Evolutionary conservation across 1,139 yeast species (phyloP).

Genomic region (Yamadazyma atlantica): DNA sequence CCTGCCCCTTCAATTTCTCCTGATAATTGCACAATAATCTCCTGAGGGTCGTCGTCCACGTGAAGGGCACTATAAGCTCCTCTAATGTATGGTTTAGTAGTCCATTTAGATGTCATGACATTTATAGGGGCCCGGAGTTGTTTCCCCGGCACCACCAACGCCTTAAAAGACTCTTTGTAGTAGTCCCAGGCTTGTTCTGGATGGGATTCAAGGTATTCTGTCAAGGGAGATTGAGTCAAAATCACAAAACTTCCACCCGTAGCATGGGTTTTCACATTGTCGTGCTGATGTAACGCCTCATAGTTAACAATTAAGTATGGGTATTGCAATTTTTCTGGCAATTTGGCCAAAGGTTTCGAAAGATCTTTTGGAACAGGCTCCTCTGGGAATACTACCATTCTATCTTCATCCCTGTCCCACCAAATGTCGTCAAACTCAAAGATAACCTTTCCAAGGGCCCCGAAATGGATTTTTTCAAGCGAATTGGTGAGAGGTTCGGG

Average conservation of each 20-base stretch:
- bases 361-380: conserved; percentile 16
- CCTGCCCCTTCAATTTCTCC: conserved; percentile 54
- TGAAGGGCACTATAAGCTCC: conserved; percentile 76
- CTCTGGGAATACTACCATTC: conserved; percentile 49
- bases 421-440: conserved; percentile 67
- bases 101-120: conserved; percentile 65
- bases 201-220: conserved; percentile 46
- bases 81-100: conserved; percentile 61
- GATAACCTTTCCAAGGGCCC: conserved; percentile 74
- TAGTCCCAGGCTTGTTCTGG: conserved; percentile 42
- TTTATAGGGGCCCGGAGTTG: conserved; percentile 48
- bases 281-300: conserved; percentile 20
- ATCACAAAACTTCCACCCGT: conserved; percentile 46
- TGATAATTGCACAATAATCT: conserved; percentile 52
- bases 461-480: conserved; percentile 56
- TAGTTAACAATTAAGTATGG: conserved; percentile 28
- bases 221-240: conserved; percentile 69
- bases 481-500: conserved; percentile 49
- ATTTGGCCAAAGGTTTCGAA: conserved; percentile 24
- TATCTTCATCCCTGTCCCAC: conserved; percentile 61
- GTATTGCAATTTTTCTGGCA: conserved; percentile 10
- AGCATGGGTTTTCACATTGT: conserved; percentile 4
- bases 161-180: conserved; percentile 35
- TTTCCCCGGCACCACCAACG: conserved; percentile 18
- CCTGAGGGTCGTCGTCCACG: conserved; percentile 69